A percentile compares a stretch with the other conserved stretches of the same genome.
Conservation (phyloP, 192 early-diverging fungal species). For the Backusella westeae region DNA sequence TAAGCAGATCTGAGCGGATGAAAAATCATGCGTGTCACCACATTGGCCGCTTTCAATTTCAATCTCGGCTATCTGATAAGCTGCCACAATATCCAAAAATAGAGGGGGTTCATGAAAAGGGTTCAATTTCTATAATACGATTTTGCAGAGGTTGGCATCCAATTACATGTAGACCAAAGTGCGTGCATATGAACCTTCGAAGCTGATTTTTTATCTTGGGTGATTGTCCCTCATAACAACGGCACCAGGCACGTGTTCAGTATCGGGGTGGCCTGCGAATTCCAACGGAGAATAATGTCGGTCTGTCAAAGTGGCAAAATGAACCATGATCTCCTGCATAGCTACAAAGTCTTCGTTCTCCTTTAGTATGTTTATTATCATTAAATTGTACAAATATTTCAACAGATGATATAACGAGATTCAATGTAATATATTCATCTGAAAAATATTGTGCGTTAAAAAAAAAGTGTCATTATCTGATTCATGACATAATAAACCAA, state of each 20-base stretch:
- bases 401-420: slow-evolving; percentile 26
- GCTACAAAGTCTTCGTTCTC: slow-evolving; percentile 20
- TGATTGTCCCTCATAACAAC: slow-evolving; percentile 35
- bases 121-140: slow-evolving; percentile 61
- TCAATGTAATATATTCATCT: slow-evolving; percentile 25
- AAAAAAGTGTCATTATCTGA: slow-evolving; percentile 52
- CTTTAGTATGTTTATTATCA: slow-evolving; percentile 16
- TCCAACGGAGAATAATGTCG: slow-evolving; percentile 59
- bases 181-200: slow-evolving; percentile 74
- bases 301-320: slow-evolving; percentile 53
- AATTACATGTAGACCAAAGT: slow-evolving; percentile 63
- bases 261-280: slow-evolving; percentile 60
- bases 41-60: slow-evolving; percentile 45
- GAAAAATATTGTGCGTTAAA: slow-evolving; percentile 39
- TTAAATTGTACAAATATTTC: slow-evolving; percentile 29
- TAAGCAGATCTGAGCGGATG: slow-evolving; percentile 8
- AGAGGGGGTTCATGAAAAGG: slow-evolving; percentile 63
- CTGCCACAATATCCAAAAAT: slow-evolving; percentile 77
- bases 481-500: slow-evolving; percentile 68
- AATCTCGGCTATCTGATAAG: slow-evolving; percentile 53
- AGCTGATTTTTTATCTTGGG: slow-evolving; percentile 51
- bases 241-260: slow-evolving; percentile 68
- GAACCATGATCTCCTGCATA: slow-evolving; percentile 49
- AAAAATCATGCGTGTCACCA: slow-evolving; percentile 29
- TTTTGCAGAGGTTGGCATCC: slow-evolving; percentile 63